Percentiles rank a stretch among this genome's conserved stretches.
Conservation (phyloP, 2,329 filamentous ascomycete species). For the Colletotrichum horii region DNA sequence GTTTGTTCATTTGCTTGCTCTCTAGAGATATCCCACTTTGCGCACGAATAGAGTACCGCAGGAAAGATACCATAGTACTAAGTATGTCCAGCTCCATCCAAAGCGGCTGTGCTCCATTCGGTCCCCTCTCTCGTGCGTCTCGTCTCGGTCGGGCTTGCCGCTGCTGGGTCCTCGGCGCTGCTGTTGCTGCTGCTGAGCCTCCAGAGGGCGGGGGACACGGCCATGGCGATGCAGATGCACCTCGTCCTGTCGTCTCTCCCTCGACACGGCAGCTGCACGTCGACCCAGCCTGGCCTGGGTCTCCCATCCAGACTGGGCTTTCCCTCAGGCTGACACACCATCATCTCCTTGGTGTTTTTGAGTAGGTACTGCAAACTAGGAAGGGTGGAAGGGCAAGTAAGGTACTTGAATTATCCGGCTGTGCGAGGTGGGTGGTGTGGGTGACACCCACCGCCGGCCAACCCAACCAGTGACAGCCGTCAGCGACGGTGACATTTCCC, state of each 20-base stretch:
- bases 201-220: background rate
- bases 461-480: background rate
- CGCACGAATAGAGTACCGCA: background rate
- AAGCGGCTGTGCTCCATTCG: background rate
- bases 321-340: background rate
- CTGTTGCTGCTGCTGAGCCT: background rate
- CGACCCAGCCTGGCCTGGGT: constrained; percentile 12
- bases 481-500: background rate
- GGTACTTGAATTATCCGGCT: background rate
- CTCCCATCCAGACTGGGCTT: constrained; percentile 4
- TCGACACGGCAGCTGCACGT: background rate
- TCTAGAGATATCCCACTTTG: background rate
- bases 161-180: background rate
- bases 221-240: background rate
- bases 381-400: background rate
- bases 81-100: background rate
- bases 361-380: background rate
- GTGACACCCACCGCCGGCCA: background rate
- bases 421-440: background rate
- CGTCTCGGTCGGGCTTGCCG: constrained; percentile 5
- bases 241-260: background rate
- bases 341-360: background rate
- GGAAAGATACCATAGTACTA: background rate
- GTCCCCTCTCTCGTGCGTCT: constrained; percentile 4
- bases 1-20: background rate